These are phyloP conservation scores for Agastache rugosa DNA, from an alignment of 257 asterid genomes.

Conservation along the genomic window DNA sequence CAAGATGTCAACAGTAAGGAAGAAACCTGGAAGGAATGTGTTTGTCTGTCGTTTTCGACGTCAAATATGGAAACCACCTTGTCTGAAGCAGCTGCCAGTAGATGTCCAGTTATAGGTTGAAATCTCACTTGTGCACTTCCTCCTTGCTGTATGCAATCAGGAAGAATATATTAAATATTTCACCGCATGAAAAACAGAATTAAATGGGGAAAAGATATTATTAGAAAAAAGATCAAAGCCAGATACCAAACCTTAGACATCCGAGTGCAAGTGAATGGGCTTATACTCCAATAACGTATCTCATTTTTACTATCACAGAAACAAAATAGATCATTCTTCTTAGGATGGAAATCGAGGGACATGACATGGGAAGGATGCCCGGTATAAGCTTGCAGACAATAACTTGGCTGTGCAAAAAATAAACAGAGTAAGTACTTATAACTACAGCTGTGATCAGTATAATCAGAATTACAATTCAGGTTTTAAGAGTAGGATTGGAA, in stretches of 20 bases:
- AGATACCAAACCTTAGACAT: constrained; percentile 67
- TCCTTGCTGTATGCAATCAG: constrained; percentile 66
- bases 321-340: constrained; percentile 89
- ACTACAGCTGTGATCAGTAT: not conserved
- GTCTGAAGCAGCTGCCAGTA: constrained; percentile 94
- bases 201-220: not conserved
- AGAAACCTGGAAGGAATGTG: constrained; percentile 84
- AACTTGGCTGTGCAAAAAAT: constrained; percentile 75
- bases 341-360: constrained; percentile 96
- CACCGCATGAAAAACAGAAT: constrained; percentile 7
- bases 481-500: not conserved
- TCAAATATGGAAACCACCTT: constrained; percentile 85
- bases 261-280: constrained; percentile 70
- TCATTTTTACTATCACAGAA: constrained; percentile 85
- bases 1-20: constrained; percentile 24
- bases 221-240: not conserved
- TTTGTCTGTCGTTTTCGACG: constrained; percentile 90
- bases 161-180: constrained; percentile 16
- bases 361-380: constrained; percentile 76
- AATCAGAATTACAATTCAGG: not conserved
- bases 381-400: constrained; percentile 80
- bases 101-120: constrained; percentile 82
- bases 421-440: constrained; percentile 30
- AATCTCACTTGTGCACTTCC: constrained; percentile 98
- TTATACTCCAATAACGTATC: constrained; percentile 77